phyloP scores from a whole-genome alignment of 2,329 filamentous ascomycete species.

The Cladosporium sp. region DNA sequence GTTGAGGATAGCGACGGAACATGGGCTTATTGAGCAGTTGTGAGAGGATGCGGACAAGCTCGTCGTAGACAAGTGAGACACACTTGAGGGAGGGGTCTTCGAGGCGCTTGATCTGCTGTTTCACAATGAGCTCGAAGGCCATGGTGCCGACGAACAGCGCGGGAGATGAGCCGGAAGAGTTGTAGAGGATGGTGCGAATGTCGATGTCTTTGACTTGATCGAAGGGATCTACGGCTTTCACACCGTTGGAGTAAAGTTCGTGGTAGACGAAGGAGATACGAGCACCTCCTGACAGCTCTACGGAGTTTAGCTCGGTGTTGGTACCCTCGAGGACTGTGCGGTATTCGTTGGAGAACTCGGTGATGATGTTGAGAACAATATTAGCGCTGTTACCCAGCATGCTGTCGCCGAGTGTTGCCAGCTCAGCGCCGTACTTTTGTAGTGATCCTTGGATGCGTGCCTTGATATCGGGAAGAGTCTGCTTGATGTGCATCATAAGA shows the following conservation, averaged over 20 bases:
- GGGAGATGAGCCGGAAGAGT: constrained; percentile 96
- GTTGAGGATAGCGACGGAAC: constrained; percentile 84
- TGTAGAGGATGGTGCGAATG: constrained; percentile 94
- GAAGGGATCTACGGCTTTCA: constrained; percentile 97
- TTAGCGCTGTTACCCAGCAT: constrained; percentile 95
- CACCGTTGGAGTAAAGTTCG: constrained; percentile 93
- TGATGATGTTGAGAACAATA: constrained; percentile 97
- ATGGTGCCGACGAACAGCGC: constrained; percentile 95
- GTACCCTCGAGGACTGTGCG: constrained; percentile 93
- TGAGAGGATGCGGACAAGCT: constrained; percentile 89
- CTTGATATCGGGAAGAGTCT: constrained; percentile 98
- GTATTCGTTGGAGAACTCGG: constrained; percentile 97
- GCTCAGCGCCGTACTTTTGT: constrained; percentile 82
- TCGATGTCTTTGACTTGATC: constrained; percentile 96
- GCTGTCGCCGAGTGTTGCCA: constrained; percentile 80
- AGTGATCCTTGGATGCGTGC: constrained; percentile 90
- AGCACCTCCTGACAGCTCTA: constrained; percentile 90
- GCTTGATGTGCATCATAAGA: constrained; percentile 99
- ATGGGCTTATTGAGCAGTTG: constrained; percentile 84
- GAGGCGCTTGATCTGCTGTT: constrained; percentile 94
- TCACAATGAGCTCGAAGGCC: constrained; percentile 97
- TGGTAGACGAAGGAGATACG: constrained; percentile 99
- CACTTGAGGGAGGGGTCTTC: constrained; percentile 98
- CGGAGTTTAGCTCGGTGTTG: constrained; percentile 90
- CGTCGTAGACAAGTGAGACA: constrained; percentile 94